Conservation (phyloP, 2,329 filamentous ascomycete species). For the Furcasterigmium sp. region DNA sequence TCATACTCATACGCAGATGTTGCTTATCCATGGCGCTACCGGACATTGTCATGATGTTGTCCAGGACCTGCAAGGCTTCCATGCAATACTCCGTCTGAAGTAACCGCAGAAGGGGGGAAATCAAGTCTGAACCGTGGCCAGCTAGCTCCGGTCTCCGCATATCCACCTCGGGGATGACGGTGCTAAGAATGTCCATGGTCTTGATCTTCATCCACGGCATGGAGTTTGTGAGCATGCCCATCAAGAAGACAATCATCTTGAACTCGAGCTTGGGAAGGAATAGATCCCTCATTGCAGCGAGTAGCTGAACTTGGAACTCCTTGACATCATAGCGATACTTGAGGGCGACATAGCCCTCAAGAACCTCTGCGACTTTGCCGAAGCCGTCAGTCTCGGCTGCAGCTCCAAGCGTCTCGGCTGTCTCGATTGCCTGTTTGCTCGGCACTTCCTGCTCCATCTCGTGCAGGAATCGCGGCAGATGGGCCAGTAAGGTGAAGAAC, state of each 20-base stretch:
- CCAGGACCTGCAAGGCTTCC: slow-evolving; percentile 84
- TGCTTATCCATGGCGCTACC: slow-evolving; percentile 90
- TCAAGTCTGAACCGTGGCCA: slow-evolving; percentile 86
- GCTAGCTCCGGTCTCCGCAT: slow-evolving; percentile 90
- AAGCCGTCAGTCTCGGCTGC: slow-evolving; percentile 71
- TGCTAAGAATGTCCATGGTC: slow-evolving; percentile 83
- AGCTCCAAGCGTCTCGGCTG: slow-evolving; percentile 63
- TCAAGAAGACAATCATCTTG: slow-evolving; percentile 79
- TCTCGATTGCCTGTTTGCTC: slow-evolving; percentile 51
- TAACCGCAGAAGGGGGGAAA: slow-evolving; percentile 83
- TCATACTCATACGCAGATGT: slow-evolving; percentile 97
- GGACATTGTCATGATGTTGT: slow-evolving; percentile 93
- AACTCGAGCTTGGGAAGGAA: slow-evolving; percentile 84
- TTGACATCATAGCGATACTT: slow-evolving; percentile 58
- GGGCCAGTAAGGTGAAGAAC: slow-evolving; percentile 84
- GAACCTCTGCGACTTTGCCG: slow-evolving; percentile 59
- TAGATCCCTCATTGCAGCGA: slow-evolving; percentile 67
- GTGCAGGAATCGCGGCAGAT: slow-evolving; percentile 79
- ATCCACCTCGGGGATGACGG: slow-evolving; percentile 83
- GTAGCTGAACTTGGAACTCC: slow-evolving; percentile 71
- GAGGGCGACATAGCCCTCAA: slow-evolving; percentile 65
- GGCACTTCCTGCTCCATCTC: slow-evolving; percentile 63
- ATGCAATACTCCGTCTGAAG: slow-evolving; percentile 92
- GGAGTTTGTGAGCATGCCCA: slow-evolving; percentile 86
- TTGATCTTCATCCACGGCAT: slow-evolving; percentile 87